Conservation (phyloP, 2,329 filamentous ascomycete genomes). For the Colletotrichum chrysophilum region DNA sequence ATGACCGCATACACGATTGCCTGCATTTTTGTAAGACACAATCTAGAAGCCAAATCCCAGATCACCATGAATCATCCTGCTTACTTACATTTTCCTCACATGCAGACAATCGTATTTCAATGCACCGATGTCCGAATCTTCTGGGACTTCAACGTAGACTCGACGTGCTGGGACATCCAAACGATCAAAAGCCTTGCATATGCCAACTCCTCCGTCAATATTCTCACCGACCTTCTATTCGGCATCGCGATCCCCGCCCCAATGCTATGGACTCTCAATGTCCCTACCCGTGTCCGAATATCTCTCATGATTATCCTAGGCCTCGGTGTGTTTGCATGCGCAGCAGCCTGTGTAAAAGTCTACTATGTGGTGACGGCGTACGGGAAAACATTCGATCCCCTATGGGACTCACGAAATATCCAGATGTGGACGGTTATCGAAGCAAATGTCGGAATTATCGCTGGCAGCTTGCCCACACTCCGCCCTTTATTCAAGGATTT, state of each 20-base stretch:
- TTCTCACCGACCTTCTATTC: slow-evolving; percentile 42
- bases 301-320: slow-evolving; percentile 45
- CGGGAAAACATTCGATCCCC: slow-evolving; percentile 42
- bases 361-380: slow-evolving; percentile 39
- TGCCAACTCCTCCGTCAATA: slow-evolving; percentile 41
- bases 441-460: slow-evolving; percentile 41
- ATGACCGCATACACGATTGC: slow-evolving; percentile 35
- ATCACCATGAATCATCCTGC: background rate
- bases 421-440: slow-evolving; percentile 51
- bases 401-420: slow-evolving; percentile 51
- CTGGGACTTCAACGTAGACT: slow-evolving; percentile 46
- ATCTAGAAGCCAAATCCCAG: background rate
- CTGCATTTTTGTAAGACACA: slow-evolving; percentile 39
- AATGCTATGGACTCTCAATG: slow-evolving; percentile 43
- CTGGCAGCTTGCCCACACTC: slow-evolving; percentile 38
- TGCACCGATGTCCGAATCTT: slow-evolving; percentile 49
- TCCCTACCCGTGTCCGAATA: slow-evolving; percentile 44
- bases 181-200: slow-evolving; percentile 48
- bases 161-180: slow-evolving; percentile 44
- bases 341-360: slow-evolving; percentile 46
- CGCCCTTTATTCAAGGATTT: slow-evolving; percentile 38
- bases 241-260: slow-evolving; percentile 41
- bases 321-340: slow-evolving; percentile 49
- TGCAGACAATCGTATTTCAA: slow-evolving; percentile 50
- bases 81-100: background rate